These are phyloP conservation scores for Salix dunnii DNA, from an alignment of 345 rosid genomes.

Conservation along the genomic window DNA sequence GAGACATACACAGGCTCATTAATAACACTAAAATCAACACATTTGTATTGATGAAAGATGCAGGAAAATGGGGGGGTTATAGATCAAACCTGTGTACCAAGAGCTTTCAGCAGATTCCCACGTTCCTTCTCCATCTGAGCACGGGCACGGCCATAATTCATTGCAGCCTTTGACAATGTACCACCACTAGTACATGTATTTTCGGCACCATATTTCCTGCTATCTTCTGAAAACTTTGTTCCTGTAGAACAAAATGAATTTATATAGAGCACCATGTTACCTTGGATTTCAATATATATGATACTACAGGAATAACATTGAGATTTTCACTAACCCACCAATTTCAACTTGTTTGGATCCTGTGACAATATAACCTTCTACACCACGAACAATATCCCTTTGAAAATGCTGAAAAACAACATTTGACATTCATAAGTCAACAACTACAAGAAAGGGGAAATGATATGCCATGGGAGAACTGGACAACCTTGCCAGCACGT, in stretches of 20 bases:
- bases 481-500: slow-evolving; percentile 76
- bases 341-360: slow-evolving; percentile 94
- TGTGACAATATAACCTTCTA: slow-evolving; percentile 75
- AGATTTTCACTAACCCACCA: slow-evolving; percentile 40
- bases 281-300: slow-evolving; percentile 4
- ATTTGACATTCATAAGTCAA: slow-evolving; percentile 8
- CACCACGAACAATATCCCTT: slow-evolving; percentile 90
- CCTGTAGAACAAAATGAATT: slow-evolving; percentile 40
- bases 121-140: slow-evolving; percentile 89
- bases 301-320: not conserved
- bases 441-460: not conserved
- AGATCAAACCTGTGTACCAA: slow-evolving; percentile 81
- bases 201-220: slow-evolving; percentile 81
- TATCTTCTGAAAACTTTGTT: slow-evolving; percentile 78
- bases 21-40: not conserved
- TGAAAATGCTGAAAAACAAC: slow-evolving; percentile 69
- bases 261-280: slow-evolving; percentile 1
- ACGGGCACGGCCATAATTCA: slow-evolving; percentile 58
- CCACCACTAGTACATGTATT: slow-evolving; percentile 83
- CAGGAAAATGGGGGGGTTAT: not conserved
- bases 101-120: slow-evolving; percentile 70
- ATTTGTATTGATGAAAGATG: not conserved
- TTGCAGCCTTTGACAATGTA: slow-evolving; percentile 72
- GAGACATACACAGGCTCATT: not conserved
- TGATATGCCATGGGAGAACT: slow-evolving; percentile 3